A percentile compares a stretch with the other conserved stretches of the same genome.
Conservation (phyloP, 805 yeast genomes). For the Candida alai region DNA sequence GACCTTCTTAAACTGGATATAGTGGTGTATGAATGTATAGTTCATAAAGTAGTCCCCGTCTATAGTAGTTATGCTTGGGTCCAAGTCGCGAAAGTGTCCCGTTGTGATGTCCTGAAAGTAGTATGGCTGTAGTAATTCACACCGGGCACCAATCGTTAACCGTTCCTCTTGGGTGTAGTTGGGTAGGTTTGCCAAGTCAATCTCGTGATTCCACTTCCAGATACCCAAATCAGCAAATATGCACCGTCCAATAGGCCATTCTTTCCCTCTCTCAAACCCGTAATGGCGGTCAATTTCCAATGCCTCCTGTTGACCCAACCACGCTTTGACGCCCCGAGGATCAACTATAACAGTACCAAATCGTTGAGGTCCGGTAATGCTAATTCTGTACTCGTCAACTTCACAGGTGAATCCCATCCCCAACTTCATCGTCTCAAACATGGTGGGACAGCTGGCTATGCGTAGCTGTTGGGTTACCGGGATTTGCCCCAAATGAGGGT, state of each 20-base stretch:
- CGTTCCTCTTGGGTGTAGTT: slow-evolving; percentile 28
- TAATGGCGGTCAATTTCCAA: slow-evolving; percentile 51
- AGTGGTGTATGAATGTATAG: slow-evolving; percentile 60
- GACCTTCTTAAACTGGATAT: slow-evolving; percentile 44
- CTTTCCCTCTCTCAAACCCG: slow-evolving; percentile 61
- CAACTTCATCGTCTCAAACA: slow-evolving; percentile 63
- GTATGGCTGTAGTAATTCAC: slow-evolving; percentile 27
- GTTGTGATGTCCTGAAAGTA: slow-evolving; percentile 21
- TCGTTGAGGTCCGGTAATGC: slow-evolving; percentile 74
- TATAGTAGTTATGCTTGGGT: too few relatives aligned
- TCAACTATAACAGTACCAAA: slow-evolving; percentile 54
- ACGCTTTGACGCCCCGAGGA: slow-evolving; percentile 64
- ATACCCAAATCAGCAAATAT: slow-evolving; percentile 78
- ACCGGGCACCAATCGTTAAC: slow-evolving; percentile 14
- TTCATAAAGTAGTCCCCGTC: slow-evolving; percentile 59
- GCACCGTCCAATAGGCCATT: slow-evolving; percentile 74
- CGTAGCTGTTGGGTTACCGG: slow-evolving; percentile 65
- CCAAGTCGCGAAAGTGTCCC: slow-evolving; percentile 10
- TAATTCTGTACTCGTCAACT: slow-evolving; percentile 66
- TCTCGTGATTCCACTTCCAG: slow-evolving; percentile 50
- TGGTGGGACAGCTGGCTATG: slow-evolving; percentile 81
- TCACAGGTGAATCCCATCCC: slow-evolving; percentile 75
- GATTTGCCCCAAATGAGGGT: slow-evolving; percentile 46
- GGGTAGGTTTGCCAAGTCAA: slow-evolving; percentile 19
- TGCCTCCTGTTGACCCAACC: slow-evolving; percentile 54